phyloP scores from a whole-genome alignment of 2,329 filamentous ascomycete species.

The Neonectria sp. region DNA sequence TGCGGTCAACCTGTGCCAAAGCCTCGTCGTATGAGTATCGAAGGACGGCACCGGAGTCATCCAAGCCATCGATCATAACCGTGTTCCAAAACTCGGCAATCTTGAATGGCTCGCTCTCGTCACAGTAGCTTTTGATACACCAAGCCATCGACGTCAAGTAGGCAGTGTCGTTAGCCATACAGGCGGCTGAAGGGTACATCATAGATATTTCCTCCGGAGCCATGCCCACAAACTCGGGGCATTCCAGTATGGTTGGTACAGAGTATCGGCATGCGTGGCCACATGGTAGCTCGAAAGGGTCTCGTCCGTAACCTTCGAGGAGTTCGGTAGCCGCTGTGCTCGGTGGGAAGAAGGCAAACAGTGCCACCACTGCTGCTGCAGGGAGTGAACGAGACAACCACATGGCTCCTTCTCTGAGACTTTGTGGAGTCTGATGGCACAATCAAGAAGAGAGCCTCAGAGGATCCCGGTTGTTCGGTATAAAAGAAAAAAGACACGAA shows the following conservation, averaged over 20 bases:
- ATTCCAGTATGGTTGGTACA: slow-evolving; percentile 26
- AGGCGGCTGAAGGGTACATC: slow-evolving; percentile 32
- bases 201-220: slow-evolving; percentile 33
- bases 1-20: slow-evolving; percentile 25
- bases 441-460: too few relatives aligned
- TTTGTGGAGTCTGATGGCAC: too few relatives aligned
- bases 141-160: slow-evolving; percentile 43
- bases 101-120: slow-evolving; percentile 11
- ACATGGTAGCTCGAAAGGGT: neutral
- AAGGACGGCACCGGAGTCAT: slow-evolving; percentile 10
- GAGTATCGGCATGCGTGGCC: too few relatives aligned
- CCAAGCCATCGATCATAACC: slow-evolving; percentile 30
- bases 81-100: slow-evolving; percentile 39
- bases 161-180: slow-evolving; percentile 28
- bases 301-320: neutral
- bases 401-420: neutral
- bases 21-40: slow-evolving; percentile 35
- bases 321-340: neutral
- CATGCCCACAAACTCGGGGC: slow-evolving; percentile 41
- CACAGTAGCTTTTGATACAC: slow-evolving; percentile 19
- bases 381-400: neutral
- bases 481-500: neutral
- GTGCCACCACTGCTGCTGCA: neutral
- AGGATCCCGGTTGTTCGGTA: neutral
- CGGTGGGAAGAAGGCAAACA: neutral